Base-by-base conservation (phyloP, 1,139 yeast species). In the Blastobotrys raffinosifermentans region DNA sequence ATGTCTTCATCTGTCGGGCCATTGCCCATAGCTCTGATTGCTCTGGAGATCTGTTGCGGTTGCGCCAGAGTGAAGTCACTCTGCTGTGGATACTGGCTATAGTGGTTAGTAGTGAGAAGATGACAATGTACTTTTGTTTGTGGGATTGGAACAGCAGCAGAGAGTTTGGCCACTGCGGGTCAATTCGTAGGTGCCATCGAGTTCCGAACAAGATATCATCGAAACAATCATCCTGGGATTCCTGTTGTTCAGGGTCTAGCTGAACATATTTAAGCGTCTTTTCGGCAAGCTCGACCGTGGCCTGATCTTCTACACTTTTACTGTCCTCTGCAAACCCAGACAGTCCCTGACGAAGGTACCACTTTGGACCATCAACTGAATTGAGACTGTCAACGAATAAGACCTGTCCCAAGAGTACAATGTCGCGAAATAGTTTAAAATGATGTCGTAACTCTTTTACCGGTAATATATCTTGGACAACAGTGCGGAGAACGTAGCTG, bases 151-250 rank as follows among this genome's bases (percentile, higher is more conserved):
- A 29, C 9, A 48, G 35, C 19, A 51, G 37, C 10, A 51, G 43
- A 13, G 44, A 38, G 27, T 35, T 41, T 6, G 53, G 55, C 54
- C 54, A 51, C 13, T 47, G 43, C 4, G 47, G 33, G 9, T 19
- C 22, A 13, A 51, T 15, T 9, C 19, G 31, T 30, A 49, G 37
- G 31, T 40, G 38, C 34, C 46, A 45, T 17, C 48, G 39, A 5
- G 44, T 18, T 4, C 45, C 41, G 9, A 44, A 30, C 18, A 46
- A 23, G 6, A 49, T 18, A 23, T 49, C 53, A 21, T 47, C 48
- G 38, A 51, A 51, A 21, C 26, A 32, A 37, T 45, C 52, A 13
- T 31, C 36, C 9, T 23, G 37, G 2, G 33, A 11, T 5, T 31
- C 29, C 27, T 47, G 48, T 11, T 31, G 38, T 10, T 36, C 29